phyloP scores from a whole-genome alignment of 1,139 yeast genomes.

The Blastobotrys capitulatus region DNA sequence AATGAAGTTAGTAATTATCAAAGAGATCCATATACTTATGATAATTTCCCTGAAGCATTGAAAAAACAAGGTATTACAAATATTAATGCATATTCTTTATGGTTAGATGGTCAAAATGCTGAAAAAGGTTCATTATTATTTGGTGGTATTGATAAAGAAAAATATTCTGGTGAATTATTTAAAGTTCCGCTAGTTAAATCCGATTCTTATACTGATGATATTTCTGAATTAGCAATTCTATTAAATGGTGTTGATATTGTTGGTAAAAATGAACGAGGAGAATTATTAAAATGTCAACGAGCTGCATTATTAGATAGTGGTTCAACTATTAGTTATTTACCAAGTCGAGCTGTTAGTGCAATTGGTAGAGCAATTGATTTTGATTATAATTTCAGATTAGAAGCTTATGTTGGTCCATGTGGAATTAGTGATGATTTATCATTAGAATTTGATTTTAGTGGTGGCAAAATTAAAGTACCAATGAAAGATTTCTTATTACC shows the following conservation, averaged over 20 bases:
- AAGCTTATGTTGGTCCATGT: conserved; percentile 14
- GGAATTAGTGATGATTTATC: conserved; percentile 2
- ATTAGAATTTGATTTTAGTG: conserved; percentile 38
- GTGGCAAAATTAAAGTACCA: conserved; percentile 40
- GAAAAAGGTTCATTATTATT: conserved; percentile 46
- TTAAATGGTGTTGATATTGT: conserved; percentile 7
- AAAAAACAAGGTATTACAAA: conserved; percentile 43
- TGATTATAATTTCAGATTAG: conserved; percentile 13
- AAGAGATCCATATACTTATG: conserved; percentile 18
- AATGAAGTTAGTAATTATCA: conserved; percentile 16
- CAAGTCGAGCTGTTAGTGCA: conserved; percentile 18
- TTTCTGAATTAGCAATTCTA: conserved; percentile 8
- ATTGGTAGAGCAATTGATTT: conserved; percentile 25
- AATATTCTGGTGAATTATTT: conserved; percentile 43
- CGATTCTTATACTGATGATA: conserved; percentile 9
- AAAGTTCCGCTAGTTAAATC: conserved; percentile 19
- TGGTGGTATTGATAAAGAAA: conserved; percentile 54
- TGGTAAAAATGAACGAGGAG: conserved; percentile 5
- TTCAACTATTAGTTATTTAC: conserved; percentile 29
- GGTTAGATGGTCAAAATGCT: conserved; percentile 40
- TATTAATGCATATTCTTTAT: conserved; percentile 47
- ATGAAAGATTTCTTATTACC: conserved; percentile 31
- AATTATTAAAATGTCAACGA: background rate
- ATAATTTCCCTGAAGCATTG: conserved; percentile 45
- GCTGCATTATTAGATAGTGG: conserved; percentile 30